Conservation (phyloP, 441 rosid species). For the Aleurites moluccanus region DNA sequence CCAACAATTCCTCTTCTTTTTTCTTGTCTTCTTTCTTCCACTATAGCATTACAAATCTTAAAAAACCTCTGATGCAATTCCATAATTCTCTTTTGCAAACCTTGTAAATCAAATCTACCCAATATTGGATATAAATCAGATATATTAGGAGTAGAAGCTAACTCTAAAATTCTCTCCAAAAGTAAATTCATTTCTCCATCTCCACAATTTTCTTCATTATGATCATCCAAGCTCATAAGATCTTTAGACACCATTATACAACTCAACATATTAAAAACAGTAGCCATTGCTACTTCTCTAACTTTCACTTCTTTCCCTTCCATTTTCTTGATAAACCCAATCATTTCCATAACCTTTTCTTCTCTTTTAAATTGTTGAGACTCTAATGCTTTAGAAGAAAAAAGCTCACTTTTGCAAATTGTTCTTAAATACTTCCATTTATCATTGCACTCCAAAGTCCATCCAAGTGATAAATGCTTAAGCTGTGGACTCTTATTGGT, state of each 20-base stretch:
- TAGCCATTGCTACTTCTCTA: slow-evolving; percentile 32
- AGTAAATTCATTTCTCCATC: slow-evolving; percentile 26
- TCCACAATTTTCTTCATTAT: slow-evolving; percentile 15
- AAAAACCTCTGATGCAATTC: slow-evolving; percentile 21
- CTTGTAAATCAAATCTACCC: slow-evolving; percentile 38
- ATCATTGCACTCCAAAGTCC: slow-evolving; percentile 38
- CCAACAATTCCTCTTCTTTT: slow-evolving; percentile 9
- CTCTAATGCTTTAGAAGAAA: slow-evolving; percentile 35
- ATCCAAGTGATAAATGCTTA: slow-evolving; percentile 36
- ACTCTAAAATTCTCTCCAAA: slow-evolving; percentile 26
- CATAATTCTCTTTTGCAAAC: slow-evolving; percentile 33
- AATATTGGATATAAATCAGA: slow-evolving; percentile 41
- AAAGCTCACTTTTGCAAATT: slow-evolving; percentile 36
- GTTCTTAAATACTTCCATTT: slow-evolving; percentile 35
- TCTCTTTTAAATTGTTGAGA: slow-evolving; percentile 26
- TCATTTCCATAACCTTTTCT: slow-evolving; percentile 31
- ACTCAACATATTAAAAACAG: slow-evolving; percentile 35
- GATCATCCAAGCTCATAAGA: slow-evolving; percentile 28
- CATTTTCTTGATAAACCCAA: slow-evolving; percentile 27
- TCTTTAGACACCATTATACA: slow-evolving; percentile 37
- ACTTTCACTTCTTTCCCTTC: slow-evolving; percentile 37
- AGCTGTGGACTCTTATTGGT: slow-evolving; percentile 27
- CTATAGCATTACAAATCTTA: slow-evolving; percentile 22
- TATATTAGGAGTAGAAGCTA: slow-evolving; percentile 36
- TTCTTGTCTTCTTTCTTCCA: slow-evolving; percentile 29